Conservation (phyloP, 495 filamentous ascomycete species). For the Bombardia bombarda region DNA sequence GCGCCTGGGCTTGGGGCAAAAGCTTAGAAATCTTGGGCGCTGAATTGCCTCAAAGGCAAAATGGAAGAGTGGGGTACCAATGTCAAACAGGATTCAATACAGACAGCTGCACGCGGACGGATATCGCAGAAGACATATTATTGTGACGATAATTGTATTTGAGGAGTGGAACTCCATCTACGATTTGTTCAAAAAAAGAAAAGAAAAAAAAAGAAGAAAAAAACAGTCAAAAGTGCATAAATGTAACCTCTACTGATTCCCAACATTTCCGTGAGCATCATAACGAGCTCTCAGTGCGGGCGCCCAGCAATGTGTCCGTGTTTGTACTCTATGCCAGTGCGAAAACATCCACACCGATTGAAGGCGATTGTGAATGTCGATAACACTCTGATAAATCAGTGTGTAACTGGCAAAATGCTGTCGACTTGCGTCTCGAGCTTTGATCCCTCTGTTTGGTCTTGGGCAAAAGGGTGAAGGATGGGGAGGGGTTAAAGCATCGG, state of each 20-base stretch:
- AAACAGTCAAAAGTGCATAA: too few species aligned
- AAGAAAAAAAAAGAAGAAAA: too few species aligned
- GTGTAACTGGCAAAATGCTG: constrained; percentile 20
- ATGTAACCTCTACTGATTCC: constrained; percentile 35
- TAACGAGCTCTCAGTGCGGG: constrained; percentile 26
- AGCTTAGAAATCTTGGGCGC: too few species aligned
- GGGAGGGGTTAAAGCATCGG: not conserved
- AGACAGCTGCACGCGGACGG: too few species aligned
- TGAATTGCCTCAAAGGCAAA: too few species aligned
- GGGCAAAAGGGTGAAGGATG: not conserved
- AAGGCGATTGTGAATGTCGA: constrained; percentile 21
- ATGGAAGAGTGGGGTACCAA: too few species aligned
- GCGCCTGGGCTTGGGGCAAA: too few species aligned
- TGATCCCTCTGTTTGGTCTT: not conserved
- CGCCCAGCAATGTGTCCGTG: constrained; percentile 27
- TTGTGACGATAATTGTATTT: too few species aligned
- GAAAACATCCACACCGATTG: constrained; percentile 27
- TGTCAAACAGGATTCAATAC: too few species aligned
- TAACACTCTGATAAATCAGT: constrained; percentile 20
- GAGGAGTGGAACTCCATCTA: too few species aligned
- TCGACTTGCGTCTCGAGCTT: constrained; percentile 4
- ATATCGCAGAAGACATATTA: too few species aligned
- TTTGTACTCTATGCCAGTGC: constrained; percentile 28
- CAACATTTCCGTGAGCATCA: constrained; percentile 21
- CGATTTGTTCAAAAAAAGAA: too few species aligned